Conservation (phyloP, 2,329 filamentous ascomycete genomes). For the Aureobasidium mangrovei region DNA sequence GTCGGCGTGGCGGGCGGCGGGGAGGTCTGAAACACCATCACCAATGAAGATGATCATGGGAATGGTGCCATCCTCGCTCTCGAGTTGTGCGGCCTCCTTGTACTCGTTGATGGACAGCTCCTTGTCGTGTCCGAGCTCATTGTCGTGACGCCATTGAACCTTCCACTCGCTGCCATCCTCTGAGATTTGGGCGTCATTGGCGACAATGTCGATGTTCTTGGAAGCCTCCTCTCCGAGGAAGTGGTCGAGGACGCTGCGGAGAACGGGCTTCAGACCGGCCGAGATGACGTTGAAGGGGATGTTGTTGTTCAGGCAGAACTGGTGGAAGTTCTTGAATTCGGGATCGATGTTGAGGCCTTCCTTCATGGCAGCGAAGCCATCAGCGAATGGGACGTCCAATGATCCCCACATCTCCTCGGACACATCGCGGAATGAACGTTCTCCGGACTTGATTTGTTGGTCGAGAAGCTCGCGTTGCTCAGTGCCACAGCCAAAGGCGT, state of each 20-base stretch:
- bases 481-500: constrained; percentile 54
- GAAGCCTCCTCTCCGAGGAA: constrained; percentile 55
- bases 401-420: constrained; percentile 65
- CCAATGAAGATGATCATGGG: constrained; percentile 62
- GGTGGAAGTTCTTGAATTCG: constrained; percentile 55
- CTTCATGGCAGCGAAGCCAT: constrained; percentile 58
- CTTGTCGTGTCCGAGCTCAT: constrained; percentile 58
- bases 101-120: constrained; percentile 55
- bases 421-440: constrained; percentile 59
- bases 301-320: constrained; percentile 52
- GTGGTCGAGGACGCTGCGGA: constrained; percentile 52
- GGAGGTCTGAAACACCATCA: constrained; percentile 59
- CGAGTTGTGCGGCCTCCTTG: constrained; percentile 44
- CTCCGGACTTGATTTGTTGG: constrained; percentile 55
- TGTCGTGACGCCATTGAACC: constrained; percentile 59
- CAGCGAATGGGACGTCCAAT: constrained; percentile 56
- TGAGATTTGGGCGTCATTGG: constrained; percentile 55
- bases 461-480: constrained; percentile 49
- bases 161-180: constrained; percentile 53
- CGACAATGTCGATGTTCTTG: constrained; percentile 55
- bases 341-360: constrained; percentile 53
- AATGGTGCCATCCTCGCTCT: constrained; percentile 51
- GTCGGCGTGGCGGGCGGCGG: constrained; percentile 57
- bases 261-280: constrained; percentile 56
- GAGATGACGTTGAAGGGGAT: constrained; percentile 64